Percentiles rank a stretch among this genome's conserved stretches.
These are phyloP conservation scores for Skeletonema potamos DNA, from an alignment of 108 stramenopile genomes.

Conservation along the genomic window DNA sequence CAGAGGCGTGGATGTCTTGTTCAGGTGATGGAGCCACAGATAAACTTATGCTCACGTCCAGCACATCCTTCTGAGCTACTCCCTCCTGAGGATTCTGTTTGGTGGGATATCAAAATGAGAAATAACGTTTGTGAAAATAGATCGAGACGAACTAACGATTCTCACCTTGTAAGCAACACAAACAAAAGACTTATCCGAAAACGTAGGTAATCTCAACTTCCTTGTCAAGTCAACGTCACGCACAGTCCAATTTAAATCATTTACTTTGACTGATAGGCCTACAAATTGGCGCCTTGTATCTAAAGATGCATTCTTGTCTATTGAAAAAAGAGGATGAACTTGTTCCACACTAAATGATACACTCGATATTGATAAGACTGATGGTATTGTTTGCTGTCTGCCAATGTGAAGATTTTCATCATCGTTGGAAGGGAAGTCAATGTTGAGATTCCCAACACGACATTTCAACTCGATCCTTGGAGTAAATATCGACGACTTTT, in stretches of 20 bases:
- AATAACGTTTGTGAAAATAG: too few relatives aligned
- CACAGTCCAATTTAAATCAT: conserved; percentile 32
- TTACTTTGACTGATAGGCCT: conserved; percentile 8
- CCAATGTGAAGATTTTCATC: conserved; percentile 1
- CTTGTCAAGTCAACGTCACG: not conserved
- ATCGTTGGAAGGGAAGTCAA: conserved; percentile 14
- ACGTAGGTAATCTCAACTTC: not conserved
- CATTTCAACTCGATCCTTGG: not conserved
- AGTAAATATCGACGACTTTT: conserved; percentile 23
- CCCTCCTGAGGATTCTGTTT: conserved; percentile 1
- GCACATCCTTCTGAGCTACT: not conserved
- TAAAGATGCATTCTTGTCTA: not conserved
- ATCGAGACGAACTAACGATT: not conserved
- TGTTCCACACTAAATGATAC: conserved; percentile 8
- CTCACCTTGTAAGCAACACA: conserved; percentile 40
- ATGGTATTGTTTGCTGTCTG: conserved; percentile 4
- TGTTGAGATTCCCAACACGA: conserved; percentile 2
- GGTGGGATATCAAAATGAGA: not conserved
- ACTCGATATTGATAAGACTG: conserved; percentile 2
- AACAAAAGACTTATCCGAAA: conserved; percentile 9
- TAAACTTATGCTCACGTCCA: conserved; percentile 9
- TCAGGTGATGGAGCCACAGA: conserved; percentile 15
- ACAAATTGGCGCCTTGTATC: conserved; percentile 13
- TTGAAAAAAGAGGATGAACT: conserved; percentile 6
- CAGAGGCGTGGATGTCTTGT: conserved; percentile 7